Evolutionary conservation across 192 early-diverging fungal species (phyloP), one percentile per base, ranked within the genome.

Genomic region (Rhizophagus sp.): DNA sequence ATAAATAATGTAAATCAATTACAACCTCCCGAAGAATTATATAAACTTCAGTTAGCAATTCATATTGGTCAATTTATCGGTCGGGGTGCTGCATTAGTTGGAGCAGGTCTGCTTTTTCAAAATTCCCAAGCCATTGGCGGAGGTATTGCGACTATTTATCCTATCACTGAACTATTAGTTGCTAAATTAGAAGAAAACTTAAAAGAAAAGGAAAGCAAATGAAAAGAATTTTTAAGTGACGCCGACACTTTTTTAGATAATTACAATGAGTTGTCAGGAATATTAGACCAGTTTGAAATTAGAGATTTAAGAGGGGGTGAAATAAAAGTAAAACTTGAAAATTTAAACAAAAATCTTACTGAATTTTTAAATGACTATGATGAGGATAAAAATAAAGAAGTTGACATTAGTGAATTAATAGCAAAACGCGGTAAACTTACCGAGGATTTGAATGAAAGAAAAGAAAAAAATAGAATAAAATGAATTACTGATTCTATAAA

Each of bases 181-280:
- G 4, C 68, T 36, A 17, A 70, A 70, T 5, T 70, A 7, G 34
- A 70, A 17, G 68, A 70, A 17, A 70, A 36, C 27, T 30, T 25
- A 17, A 22, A 70, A 30, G 17, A 17, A 4, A 70, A 70, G 25
- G 68, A 70, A 41, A 17, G 4, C 2, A 70, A 70, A 12, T 70
- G 68, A 70, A 70, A 70, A 7, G 68, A 70, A 4, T 70, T 70
- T 41, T 70, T 70, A 30, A 36, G 2, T 34, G 68, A 70, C 25
- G 68, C 68, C 27, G 68, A 70, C 17, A 70, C 8, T 30, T 30
- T 70, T 70, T 70, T 30, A 41, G 68, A 70, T 17, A 70, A 70
- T 36, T 70, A 12, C 25, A 30, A 70, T 70, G 68, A 70, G 27
- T 41, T 70, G 27, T 70, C 27, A 70, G 68, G 68, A 70, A 70